Evolutionary conservation across 768 basidiomycete genomes (phyloP).

Genomic region (Mycena indigotica): DNA sequence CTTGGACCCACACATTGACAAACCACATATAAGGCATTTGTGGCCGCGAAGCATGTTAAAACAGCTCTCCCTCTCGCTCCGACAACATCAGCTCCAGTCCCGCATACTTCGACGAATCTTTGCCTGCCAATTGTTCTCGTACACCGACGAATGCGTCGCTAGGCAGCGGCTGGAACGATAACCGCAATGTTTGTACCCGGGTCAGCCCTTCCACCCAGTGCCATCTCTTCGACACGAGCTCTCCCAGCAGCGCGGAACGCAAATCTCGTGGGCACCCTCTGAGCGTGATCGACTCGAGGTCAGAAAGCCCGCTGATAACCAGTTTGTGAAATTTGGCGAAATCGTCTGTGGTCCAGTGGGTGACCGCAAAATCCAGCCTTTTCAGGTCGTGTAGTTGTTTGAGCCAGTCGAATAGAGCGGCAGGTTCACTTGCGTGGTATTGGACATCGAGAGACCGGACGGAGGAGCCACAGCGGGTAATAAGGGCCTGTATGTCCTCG

Average conservation of each 20-base stretch:
- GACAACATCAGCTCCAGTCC: neutral
- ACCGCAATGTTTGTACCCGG: neutral
- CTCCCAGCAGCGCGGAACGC: neutral
- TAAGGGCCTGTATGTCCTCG: neutral
- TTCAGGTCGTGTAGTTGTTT: neutral
- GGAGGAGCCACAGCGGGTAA: neutral
- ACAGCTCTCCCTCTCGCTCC: no score
- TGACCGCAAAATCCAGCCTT: neutral
- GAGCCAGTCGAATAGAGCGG: neutral
- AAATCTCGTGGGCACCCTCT: neutral
- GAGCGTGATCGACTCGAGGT: neutral
- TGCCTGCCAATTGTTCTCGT: neutral
- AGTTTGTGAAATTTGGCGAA: neutral
- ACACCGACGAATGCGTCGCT: neutral
- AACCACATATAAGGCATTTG: no score
- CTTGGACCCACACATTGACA: no score
- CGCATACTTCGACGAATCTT: neutral
- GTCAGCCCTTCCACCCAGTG: neutral
- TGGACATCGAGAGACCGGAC: neutral
- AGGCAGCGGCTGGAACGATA: neutral
- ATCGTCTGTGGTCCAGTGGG: neutral
- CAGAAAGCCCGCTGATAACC: neutral
- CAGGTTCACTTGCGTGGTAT: neutral
- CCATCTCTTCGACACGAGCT: neutral
- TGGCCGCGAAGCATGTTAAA: no score